A percentile compares a stretch with the other conserved stretches of the same genome.
phyloP scores from a whole-genome alignment of 306 rosid genomes.

The Cicer yamashitae region DNA sequence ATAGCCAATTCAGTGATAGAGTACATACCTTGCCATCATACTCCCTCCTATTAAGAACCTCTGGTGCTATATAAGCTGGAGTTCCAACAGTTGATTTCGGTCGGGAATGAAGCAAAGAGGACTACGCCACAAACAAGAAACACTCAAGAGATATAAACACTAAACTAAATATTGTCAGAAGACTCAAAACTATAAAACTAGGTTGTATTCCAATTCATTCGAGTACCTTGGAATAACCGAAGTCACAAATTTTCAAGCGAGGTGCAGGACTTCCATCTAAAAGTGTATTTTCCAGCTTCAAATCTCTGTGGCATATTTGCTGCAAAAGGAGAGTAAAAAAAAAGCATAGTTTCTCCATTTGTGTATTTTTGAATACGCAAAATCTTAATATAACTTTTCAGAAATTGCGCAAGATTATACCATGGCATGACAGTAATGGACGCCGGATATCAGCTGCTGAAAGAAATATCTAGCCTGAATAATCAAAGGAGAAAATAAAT shows the following conservation, averaged over 20 bases:
- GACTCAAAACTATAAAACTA: not conserved
- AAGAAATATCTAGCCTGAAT: slow-evolving; percentile 74
- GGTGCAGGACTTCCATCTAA: slow-evolving; percentile 86
- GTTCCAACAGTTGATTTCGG: slow-evolving; percentile 83
- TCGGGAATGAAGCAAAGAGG: slow-evolving; percentile 74
- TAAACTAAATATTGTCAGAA: not conserved
- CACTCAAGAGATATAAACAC: slow-evolving; percentile 1
- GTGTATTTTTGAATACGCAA: not conserved
- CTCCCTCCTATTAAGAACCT: slow-evolving; percentile 75
- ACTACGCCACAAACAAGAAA: slow-evolving; percentile 48
- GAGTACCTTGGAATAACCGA: slow-evolving; percentile 76
- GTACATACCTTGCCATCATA: slow-evolving; percentile 72
- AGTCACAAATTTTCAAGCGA: slow-evolving; percentile 79
- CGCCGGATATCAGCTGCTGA: slow-evolving; percentile 85
- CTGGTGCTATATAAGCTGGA: slow-evolving; percentile 83
- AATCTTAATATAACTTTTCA: not conserved
- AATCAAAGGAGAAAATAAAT: slow-evolving; percentile 34
- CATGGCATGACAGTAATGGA: slow-evolving; percentile 71
- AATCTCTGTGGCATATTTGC: slow-evolving; percentile 81
- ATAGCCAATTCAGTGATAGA: slow-evolving; percentile 21
- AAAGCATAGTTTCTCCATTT: slow-evolving; percentile 4
- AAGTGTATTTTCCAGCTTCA: slow-evolving; percentile 75
- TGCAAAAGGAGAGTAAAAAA: slow-evolving; percentile 37
- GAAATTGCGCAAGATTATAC: slow-evolving; percentile 46
- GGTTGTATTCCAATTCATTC: not conserved